A percentile compares a stretch with the other conserved stretches of the same genome.
phyloP scores from a whole-genome alignment of 1,284 basidiomycete species.

The Pseudomicrostroma phylloplanum region DNA sequence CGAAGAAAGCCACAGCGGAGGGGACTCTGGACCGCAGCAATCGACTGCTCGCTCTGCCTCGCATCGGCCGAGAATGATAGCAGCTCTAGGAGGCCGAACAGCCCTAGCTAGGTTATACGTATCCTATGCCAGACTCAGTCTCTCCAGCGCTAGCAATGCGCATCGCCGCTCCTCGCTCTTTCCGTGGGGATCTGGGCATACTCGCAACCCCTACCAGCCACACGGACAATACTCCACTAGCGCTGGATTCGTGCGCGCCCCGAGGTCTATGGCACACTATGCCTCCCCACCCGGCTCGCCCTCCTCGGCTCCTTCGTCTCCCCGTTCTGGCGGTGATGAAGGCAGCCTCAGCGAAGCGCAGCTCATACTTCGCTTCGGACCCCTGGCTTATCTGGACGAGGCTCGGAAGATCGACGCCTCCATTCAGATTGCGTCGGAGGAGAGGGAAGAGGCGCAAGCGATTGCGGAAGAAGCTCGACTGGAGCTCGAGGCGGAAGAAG shows the following conservation, averaged over 20 bases:
- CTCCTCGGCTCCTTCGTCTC: not conserved
- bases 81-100: slow-evolving; percentile 31
- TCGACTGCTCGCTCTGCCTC: slow-evolving; percentile 17
- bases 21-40: slow-evolving; percentile 13
- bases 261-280: not conserved
- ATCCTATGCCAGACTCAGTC: slow-evolving; percentile 27
- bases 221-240: not conserved
- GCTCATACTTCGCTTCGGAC: not conserved
- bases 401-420: slow-evolving; percentile 7
- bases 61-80: slow-evolving; percentile 25
- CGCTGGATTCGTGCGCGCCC: not conserved
- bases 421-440: not conserved
- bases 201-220: not conserved
- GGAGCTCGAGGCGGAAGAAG: slow-evolving; percentile 5
- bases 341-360: not conserved
- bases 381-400: slow-evolving; percentile 9
- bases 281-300: not conserved
- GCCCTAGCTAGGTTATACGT: slow-evolving; percentile 32
- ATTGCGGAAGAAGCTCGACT: slow-evolving; percentile 2
- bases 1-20: slow-evolving; percentile 12
- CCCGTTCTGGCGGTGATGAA: not conserved
- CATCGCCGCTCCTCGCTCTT: slow-evolving; percentile 27
- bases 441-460: slow-evolving; percentile 8
- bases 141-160: slow-evolving; percentile 19
- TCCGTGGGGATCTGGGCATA: slow-evolving; percentile 18